phyloP scores from a whole-genome alignment of 495 filamentous ascomycete species.

The Xylaria nigripes region DNA sequence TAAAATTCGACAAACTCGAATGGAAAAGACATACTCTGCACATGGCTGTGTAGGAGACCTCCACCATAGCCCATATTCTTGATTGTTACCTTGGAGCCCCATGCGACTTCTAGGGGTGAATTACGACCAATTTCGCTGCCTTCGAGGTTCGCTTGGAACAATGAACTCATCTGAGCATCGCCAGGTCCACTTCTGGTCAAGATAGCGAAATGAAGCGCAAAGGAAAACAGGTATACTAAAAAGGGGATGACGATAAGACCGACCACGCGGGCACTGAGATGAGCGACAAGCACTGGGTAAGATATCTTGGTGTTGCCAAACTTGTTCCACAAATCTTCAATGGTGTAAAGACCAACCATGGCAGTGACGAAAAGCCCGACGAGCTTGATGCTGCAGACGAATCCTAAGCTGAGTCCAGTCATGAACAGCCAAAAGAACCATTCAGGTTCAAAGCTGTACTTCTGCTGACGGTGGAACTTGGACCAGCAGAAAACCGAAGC shows the following conservation, averaged over 20 bases:
- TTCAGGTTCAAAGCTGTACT: conserved; percentile 72
- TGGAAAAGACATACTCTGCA: conserved; percentile 49
- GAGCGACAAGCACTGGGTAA: conserved; percentile 67
- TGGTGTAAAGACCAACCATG: conserved; percentile 87
- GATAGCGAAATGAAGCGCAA: conserved; percentile 86
- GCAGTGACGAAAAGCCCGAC: conserved; percentile 93
- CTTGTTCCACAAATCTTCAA: conserved; percentile 97
- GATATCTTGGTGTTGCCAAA: conserved; percentile 93
- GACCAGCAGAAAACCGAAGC: conserved; percentile 95
- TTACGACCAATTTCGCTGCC: conserved; percentile 91
- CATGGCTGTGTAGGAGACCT: conserved; percentile 93
- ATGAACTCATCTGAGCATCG: conserved; percentile 97
- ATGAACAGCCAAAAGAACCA: conserved; percentile 91
- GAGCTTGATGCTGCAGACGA: conserved; percentile 97
- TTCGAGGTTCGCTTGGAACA: conserved; percentile 92
- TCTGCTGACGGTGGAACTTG: conserved; percentile 80
- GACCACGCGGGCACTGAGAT: conserved; percentile 69
- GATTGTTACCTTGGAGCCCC: conserved; percentile 82
- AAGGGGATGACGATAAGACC: conserved; percentile 84
- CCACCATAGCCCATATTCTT: conserved; percentile 99
- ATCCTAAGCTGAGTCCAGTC: conserved; percentile 89
- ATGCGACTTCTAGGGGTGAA: conserved; percentile 83
- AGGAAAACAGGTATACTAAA: conserved; percentile 87
- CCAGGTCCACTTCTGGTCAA: conserved; percentile 91
- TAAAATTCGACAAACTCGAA: conserved; percentile 2